Evolutionary conservation across 2,329 filamentous ascomycete genomes (phyloP).

Genomic region (Phyllosticta citrichinensis): DNA sequence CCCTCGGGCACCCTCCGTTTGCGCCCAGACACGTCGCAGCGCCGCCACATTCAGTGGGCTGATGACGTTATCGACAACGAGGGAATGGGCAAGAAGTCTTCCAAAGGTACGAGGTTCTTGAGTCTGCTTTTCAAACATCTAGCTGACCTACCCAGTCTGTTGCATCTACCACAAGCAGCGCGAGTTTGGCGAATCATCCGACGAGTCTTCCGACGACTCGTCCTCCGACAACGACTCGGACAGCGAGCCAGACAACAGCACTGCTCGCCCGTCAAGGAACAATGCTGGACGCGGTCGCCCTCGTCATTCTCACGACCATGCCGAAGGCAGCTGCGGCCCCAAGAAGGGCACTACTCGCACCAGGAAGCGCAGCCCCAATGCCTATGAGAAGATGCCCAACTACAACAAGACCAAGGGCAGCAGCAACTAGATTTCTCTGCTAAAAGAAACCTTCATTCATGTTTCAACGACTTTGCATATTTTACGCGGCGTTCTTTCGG

Average conservation of each 20-base stretch:
- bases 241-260: conserved; percentile 44
- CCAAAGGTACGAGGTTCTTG: conserved; percentile 57
- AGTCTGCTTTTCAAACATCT: neutral
- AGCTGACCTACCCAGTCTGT: conserved; percentile 58
- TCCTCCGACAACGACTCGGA: conserved; percentile 45
- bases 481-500: conserved; percentile 2
- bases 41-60: conserved; percentile 76
- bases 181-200: conserved; percentile 45
- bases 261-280: conserved; percentile 29
- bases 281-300: conserved; percentile 16
- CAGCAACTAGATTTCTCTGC: neutral
- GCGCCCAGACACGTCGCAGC: conserved; percentile 31
- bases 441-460: neutral
- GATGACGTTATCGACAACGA: conserved; percentile 94
- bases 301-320: conserved; percentile 19
- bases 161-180: conserved; percentile 93
- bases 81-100: conserved; percentile 83
- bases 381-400: conserved; percentile 67
- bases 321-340: conserved; percentile 24
- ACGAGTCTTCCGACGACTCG: conserved; percentile 65
- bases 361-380: conserved; percentile 62
- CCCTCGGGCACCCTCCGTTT: conserved; percentile 30
- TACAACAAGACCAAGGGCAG: conserved; percentile 7
- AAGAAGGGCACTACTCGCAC: conserved; percentile 29
- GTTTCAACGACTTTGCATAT: conserved; percentile 6